Evolutionary conservation across 331 rosid genomes (phyloP).

Genomic region (Malus hybrid): DNA sequence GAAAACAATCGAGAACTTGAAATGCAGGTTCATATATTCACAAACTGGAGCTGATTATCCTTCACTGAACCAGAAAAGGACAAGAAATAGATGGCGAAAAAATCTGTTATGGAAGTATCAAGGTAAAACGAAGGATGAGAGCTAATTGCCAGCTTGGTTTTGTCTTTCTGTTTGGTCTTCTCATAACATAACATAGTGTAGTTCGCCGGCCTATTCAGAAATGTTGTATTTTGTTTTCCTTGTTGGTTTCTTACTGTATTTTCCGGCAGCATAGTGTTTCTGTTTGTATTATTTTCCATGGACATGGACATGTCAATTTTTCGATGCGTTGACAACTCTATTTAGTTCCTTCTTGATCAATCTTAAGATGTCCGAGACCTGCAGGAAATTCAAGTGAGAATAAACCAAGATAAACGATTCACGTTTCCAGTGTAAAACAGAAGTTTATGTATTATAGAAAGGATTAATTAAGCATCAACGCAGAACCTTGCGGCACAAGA

Average conservation of each 20-base stretch:
- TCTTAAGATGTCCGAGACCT: slow-evolving; percentile 55
- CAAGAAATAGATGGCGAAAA: not conserved
- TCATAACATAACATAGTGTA: not conserved
- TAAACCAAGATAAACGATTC: not conserved
- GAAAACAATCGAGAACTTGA: not conserved
- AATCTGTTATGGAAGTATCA: not conserved
- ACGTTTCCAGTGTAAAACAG: not conserved
- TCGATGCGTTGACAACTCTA: slow-evolving; percentile 10
- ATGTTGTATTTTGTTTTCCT: not conserved
- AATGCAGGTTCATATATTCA: not conserved
- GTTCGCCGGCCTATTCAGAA: not conserved
- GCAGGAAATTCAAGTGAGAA: not conserved
- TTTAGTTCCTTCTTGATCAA: slow-evolving; percentile 40
- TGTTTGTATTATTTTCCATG: not conserved
- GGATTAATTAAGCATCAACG: not conserved
- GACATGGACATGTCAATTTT: not conserved
- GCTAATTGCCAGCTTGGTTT: not conserved
- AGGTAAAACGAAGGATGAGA: not conserved
- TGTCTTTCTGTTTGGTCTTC: not conserved
- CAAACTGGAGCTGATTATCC: not conserved
- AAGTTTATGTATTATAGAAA: not conserved
- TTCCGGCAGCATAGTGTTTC: not conserved
- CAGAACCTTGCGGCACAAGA: not conserved
- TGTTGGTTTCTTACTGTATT: not conserved
- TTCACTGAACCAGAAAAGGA: not conserved